phyloP scores from a whole-genome alignment of 2,329 filamentous ascomycete species.

The Fonsecaea multimorphosa region DNA sequence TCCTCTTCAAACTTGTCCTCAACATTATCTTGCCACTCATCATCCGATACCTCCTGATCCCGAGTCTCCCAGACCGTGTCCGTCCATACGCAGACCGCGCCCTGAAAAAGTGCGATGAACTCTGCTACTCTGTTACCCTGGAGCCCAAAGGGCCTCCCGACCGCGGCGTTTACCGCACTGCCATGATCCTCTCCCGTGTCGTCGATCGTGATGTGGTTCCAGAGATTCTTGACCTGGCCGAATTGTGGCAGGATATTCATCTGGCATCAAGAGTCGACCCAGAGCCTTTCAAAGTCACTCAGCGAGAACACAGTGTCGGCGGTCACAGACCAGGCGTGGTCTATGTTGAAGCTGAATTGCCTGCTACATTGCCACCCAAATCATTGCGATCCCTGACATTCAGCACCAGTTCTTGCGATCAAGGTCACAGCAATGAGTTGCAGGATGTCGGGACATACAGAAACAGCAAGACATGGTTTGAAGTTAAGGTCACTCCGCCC shows the following conservation, averaged over 20 bases:
- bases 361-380: conserved; percentile 18
- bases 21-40: conserved; percentile 15
- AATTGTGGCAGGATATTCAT: conserved; percentile 29
- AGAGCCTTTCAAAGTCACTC: conserved; percentile 7
- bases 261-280: conserved; percentile 19
- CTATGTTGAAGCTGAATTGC: conserved; percentile 20
- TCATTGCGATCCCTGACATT: conserved; percentile 24
- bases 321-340: conserved; percentile 8
- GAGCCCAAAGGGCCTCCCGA: conserved; percentile 14
- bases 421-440: conserved; percentile 24
- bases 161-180: conserved; percentile 29
- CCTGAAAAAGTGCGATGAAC: not conserved
- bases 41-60: conserved; percentile 8
- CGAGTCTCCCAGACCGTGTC: not conserved
- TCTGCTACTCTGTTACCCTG: conserved; percentile 16
- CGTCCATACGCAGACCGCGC: conserved; percentile 2
- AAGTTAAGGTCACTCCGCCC: conserved; percentile 24
- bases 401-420: conserved; percentile 26
- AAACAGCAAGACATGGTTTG: conserved; percentile 34
- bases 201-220: conserved; percentile 34
- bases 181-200: conserved; percentile 31
- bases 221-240: conserved; percentile 34
- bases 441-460: conserved; percentile 26
- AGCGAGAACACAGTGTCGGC: not conserved
- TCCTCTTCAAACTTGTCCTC: conserved; percentile 11